Conservation (phyloP, 139 green algal genomes). For the Chlamydomonas sp. region DNA sequence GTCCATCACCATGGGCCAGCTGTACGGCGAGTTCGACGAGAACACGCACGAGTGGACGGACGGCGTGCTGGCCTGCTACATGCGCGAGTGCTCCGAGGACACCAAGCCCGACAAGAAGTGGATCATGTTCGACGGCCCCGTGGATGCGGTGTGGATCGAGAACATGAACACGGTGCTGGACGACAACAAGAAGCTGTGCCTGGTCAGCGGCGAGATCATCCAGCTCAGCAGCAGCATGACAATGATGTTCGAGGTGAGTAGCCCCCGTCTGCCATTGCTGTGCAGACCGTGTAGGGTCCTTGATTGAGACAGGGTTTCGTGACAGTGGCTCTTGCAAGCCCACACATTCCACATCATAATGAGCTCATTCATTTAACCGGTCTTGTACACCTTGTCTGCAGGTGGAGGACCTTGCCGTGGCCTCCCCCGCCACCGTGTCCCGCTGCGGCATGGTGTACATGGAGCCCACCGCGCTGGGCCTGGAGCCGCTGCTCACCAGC, state of each 20-base stretch:
- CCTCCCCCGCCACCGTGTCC: conserved; percentile 81
- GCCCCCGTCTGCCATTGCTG: background rate
- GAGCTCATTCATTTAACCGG: background rate
- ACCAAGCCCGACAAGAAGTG: conserved; percentile 83
- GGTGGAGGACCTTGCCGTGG: conserved; percentile 76
- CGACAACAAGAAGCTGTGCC: conserved; percentile 93
- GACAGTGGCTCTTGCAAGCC: background rate
- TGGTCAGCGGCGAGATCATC: conserved; percentile 88
- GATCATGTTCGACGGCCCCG: conserved; percentile 86
- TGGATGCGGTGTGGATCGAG: conserved; percentile 82
- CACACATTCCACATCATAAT: conserved; percentile 4
- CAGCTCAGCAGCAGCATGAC: conserved; percentile 82
- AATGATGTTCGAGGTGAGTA: conserved; percentile 86
- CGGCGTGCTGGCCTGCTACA: conserved; percentile 84
- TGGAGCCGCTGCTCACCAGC: conserved; percentile 71
- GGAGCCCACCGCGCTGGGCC: conserved; percentile 76
- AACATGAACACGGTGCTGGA: conserved; percentile 88
- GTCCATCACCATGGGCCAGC: conserved; percentile 83
- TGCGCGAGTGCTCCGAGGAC: conserved; percentile 79
- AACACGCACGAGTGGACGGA: conserved; percentile 88
- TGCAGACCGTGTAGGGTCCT: background rate
- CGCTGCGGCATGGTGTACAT: conserved; percentile 90
- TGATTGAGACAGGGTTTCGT: conserved; percentile 3
- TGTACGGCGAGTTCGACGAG: conserved; percentile 87
- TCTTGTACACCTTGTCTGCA: conserved; percentile 31